A percentile compares a stretch with the other conserved stretches of the same genome.
These are phyloP conservation scores for Umbelopsis sp. DNA, from an alignment of 192 early-diverging fungal genomes.

Conservation along the genomic window DNA sequence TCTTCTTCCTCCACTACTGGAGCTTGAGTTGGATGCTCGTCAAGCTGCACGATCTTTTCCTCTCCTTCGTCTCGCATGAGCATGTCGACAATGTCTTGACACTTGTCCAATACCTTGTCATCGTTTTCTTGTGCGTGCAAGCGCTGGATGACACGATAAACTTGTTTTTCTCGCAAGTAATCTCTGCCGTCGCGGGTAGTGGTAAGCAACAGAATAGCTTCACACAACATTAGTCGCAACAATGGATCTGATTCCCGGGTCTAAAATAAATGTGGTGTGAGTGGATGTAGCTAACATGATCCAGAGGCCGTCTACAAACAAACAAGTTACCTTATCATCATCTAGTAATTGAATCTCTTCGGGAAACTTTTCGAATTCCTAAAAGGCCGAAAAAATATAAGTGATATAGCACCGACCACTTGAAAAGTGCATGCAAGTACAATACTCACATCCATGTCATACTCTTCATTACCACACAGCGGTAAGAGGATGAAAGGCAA, in stretches of 20 bases:
- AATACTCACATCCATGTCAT: slow-evolving; percentile 72
- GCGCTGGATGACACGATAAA: slow-evolving; percentile 86
- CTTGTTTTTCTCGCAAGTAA: slow-evolving; percentile 76
- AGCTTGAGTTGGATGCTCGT: not conserved
- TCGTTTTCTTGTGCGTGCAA: slow-evolving; percentile 77
- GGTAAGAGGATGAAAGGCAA: slow-evolving; percentile 89
- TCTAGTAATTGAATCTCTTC: slow-evolving; percentile 90
- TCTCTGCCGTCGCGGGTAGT: slow-evolving; percentile 75
- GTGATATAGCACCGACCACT: too few species aligned
- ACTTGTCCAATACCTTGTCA: slow-evolving; percentile 68
- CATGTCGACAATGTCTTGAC: slow-evolving; percentile 82
- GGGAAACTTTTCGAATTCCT: slow-evolving; percentile 92
- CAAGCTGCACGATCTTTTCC: slow-evolving; percentile 27
- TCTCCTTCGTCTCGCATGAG: slow-evolving; percentile 75
- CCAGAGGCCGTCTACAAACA: too few species aligned
- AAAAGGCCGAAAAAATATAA: not conserved
- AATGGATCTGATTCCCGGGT: slow-evolving; percentile 79
- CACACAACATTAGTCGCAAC: slow-evolving; percentile 74
- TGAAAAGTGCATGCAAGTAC: too few species aligned
- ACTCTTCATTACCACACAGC: slow-evolving; percentile 90
- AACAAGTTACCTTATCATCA: slow-evolving; percentile 59
- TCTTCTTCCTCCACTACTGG: slow-evolving; percentile 28
- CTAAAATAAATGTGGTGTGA: slow-evolving; percentile 17
- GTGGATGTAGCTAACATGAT: not conserved
- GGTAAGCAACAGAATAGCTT: slow-evolving; percentile 80